A percentile compares a stretch with the other conserved stretches of the same genome.
Evolutionary conservation across 257 asterid species (phyloP).

Genomic region (Scutellaria barbata): DNA sequence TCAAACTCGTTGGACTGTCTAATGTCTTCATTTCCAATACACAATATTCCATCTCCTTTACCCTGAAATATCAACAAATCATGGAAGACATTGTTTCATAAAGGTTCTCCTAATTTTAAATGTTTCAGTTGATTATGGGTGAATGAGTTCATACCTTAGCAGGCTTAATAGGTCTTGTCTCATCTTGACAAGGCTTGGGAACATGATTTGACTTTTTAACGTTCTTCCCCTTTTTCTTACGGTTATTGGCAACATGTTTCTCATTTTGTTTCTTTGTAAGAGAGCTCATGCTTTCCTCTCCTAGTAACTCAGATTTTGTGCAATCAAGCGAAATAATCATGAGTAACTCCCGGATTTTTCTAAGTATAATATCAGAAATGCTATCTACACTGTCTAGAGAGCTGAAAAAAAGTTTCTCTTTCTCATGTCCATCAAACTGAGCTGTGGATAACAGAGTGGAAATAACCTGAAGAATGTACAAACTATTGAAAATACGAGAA

Average conservation of each 20-base stretch:
- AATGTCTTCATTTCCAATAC: conserved; percentile 45
- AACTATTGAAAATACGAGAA: conserved; percentile 53
- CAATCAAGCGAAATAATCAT: conserved; percentile 89
- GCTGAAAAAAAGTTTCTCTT: conserved; percentile 71
- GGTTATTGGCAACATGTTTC: conserved; percentile 56
- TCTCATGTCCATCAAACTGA: conserved; percentile 52
- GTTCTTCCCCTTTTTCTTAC: conserved; percentile 81
- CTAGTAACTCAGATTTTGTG: conserved; percentile 86
- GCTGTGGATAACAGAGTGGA: conserved; percentile 60
- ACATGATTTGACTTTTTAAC: conserved; percentile 63
- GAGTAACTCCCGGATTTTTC: conserved; percentile 81
- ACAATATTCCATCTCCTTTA: conserved; percentile 44
- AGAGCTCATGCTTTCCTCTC: conserved; percentile 58
- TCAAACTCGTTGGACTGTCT: conserved; percentile 44
- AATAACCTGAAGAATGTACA: conserved; percentile 75
- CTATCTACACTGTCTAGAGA: conserved; percentile 75
- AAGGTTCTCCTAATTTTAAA: conserved; percentile 28
- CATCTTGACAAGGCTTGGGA: conserved; percentile 58
- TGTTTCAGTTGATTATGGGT: conserved; percentile 31
- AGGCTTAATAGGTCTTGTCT: conserved; percentile 42
- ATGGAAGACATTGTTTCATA: conserved; percentile 30
- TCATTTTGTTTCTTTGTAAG: conserved; percentile 57
- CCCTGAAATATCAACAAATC: conserved; percentile 55
- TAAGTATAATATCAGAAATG: conserved; percentile 67
- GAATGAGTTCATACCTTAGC: conserved; percentile 56